phyloP scores from a whole-genome alignment of 805 yeast species.

The Yamadazyma sp. region DNA sequence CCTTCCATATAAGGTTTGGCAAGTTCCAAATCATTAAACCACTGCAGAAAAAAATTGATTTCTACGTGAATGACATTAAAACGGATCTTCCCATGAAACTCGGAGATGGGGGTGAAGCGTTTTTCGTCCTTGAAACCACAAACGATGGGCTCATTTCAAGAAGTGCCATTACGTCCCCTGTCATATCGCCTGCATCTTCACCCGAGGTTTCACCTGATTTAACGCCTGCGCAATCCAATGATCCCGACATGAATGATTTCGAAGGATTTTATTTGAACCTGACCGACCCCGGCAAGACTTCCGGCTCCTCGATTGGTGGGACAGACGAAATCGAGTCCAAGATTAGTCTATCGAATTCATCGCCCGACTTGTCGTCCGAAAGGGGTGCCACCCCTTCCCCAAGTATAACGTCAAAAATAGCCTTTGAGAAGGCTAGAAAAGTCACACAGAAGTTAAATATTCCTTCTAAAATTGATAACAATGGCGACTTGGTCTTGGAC shows the following conservation, averaged over 20 bases:
- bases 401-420: constrained; percentile 34
- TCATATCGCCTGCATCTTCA: constrained; percentile 63
- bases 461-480: constrained; percentile 82
- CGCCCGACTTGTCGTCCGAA: constrained; percentile 14
- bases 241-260: constrained; percentile 22
- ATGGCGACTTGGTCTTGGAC: constrained; percentile 88
- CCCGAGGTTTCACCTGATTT: constrained; percentile 46
- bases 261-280: constrained; percentile 40
- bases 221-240: constrained; percentile 17
- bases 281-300: too few relatives aligned
- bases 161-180: constrained; percentile 84
- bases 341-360: constrained; percentile 22
- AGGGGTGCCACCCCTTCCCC: constrained; percentile 23
- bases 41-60: constrained; percentile 89
- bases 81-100: constrained; percentile 92
- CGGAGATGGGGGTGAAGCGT: constrained; percentile 98
- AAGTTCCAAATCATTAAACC: constrained; percentile 91
- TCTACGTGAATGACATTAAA: constrained; percentile 77
- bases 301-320: background rate
- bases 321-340: constrained; percentile 32
- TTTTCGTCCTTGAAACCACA: constrained; percentile 88
- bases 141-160: constrained; percentile 65
- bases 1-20: constrained; percentile 96
- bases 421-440: constrained; percentile 58
- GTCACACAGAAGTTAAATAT: constrained; percentile 73